These are phyloP conservation scores for Quercus lobata DNA, from an alignment of 331 rosid species.

Conservation along the genomic window DNA sequence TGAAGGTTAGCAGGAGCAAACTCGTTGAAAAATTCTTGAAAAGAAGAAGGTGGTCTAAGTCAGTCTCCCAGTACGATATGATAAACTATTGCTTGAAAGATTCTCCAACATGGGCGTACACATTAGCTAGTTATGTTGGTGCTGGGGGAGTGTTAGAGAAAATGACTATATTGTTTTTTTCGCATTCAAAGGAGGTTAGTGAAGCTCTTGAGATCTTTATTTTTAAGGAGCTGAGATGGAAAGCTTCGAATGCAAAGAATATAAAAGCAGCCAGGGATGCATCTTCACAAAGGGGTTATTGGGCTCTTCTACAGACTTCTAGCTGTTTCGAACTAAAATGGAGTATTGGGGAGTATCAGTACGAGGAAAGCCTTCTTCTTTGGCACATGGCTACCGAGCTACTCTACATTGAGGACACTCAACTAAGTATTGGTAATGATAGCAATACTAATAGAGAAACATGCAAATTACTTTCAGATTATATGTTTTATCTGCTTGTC, in stretches of 20 bases:
- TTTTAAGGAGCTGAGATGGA: not conserved
- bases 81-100: conserved; percentile 16
- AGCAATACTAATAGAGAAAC: not conserved
- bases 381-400: conserved; percentile 30
- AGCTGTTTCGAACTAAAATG: not conserved
- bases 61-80: conserved; percentile 10
- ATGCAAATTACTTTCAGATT: not conserved
- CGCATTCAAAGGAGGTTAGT: not conserved
- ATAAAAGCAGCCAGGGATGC: not conserved
- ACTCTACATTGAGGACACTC: not conserved
- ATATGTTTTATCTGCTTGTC: not conserved
- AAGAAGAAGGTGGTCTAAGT: not conserved
- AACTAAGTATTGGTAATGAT: not conserved
- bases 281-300: conserved; percentile 16
- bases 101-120: not conserved
- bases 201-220: not conserved
- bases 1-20: not conserved
- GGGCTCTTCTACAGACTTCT: conserved; percentile 11
- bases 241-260: not conserved
- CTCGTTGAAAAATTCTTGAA: not conserved
- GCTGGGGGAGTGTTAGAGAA: not conserved
- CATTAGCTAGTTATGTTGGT: not conserved
- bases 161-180: not conserved
- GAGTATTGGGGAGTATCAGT: conserved; percentile 17
- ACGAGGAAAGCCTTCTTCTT: conserved; percentile 23